Base-by-base conservation (phyloP, 2,329 filamentous ascomycete species). In the Corynespora cassiicola region DNA sequence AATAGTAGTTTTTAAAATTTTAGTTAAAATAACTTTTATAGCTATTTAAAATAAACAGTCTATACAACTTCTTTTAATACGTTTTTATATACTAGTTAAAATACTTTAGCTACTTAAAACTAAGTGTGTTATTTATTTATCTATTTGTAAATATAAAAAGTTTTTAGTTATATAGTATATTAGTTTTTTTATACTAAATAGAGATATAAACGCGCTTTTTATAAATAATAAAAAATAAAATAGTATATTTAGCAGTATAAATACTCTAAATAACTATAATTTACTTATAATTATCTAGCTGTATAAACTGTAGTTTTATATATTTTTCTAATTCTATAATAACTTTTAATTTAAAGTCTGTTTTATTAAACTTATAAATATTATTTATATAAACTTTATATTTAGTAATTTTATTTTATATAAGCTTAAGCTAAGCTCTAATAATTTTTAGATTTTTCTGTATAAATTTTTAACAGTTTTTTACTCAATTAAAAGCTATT, bases 301-400 rank as follows among this genome's bases (percentile, higher is more conserved):
- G 18, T 7, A 47, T 31, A 32, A 42, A 14, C 4, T 29, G 15
- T 20, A 20, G 34, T 17, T 18, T 7, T 3, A 7, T 28, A 31
- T 28, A 22, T 33, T 27, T 40, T 25, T 52, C 24, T 27, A 14
- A 30, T 7, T 33, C 26, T 32, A 20, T 50, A 22, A 44, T 15
- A 24, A 53, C 41, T 19, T 47, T 58, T 7, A 31, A 67, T 65
- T 25, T 54, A 45, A 66, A 68, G 32, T 56, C 56, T 21, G 52
- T 65, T 42, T 68, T 44, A 39, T 61, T 32, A 36, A 53, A 51
- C 36, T 52, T 53, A 31, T 51, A 50, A 11, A 30, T 47, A 39
- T 52, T 27, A 7, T 47, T 12, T 16, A 47, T 17, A 5, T 41
- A 21, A 25, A 51, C 18, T 7, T 34, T 20, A 15, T 47, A 47